Conservation (phyloP, 2,329 filamentous ascomycete species). For the Aspergillus piperis region DNA sequence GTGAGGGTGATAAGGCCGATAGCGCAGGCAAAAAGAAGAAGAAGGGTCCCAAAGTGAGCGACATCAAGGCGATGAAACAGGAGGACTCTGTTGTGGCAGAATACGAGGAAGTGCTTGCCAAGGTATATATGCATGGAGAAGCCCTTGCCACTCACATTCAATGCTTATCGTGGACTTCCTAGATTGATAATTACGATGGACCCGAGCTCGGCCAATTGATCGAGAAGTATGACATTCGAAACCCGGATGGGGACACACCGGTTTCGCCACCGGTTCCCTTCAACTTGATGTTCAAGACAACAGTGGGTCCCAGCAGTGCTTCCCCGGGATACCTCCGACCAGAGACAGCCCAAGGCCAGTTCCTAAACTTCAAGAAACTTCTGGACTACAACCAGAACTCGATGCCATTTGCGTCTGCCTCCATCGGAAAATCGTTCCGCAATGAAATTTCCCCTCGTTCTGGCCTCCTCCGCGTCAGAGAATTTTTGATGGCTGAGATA, state of each 20-base stretch:
- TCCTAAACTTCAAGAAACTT: slow-evolving; percentile 94
- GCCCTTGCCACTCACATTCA: too few species aligned
- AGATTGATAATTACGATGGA: slow-evolving; percentile 93
- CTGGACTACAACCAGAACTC: slow-evolving; percentile 92
- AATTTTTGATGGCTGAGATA: slow-evolving; percentile 98
- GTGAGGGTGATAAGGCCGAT: slow-evolving; percentile 67
- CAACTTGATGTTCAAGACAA: slow-evolving; percentile 98
- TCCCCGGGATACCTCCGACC: slow-evolving; percentile 82
- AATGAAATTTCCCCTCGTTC: slow-evolving; percentile 96
- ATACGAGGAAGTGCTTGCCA: slow-evolving; percentile 84
- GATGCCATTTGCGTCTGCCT: slow-evolving; percentile 97
- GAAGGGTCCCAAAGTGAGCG: slow-evolving; percentile 68
- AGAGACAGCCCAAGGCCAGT: slow-evolving; percentile 97
- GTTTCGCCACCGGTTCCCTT: slow-evolving; percentile 80
- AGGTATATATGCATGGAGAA: too few species aligned
- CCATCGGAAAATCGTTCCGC: slow-evolving; percentile 95
- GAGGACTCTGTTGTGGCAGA: slow-evolving; percentile 83
- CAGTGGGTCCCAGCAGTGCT: slow-evolving; percentile 90
- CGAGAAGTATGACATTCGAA: slow-evolving; percentile 85
- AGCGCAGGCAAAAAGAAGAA: slow-evolving; percentile 87
- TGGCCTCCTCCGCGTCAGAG: slow-evolving; percentile 88
- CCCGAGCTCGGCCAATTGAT: slow-evolving; percentile 84
- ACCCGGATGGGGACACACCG: slow-evolving; percentile 68
- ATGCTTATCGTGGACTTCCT: slow-evolving; percentile 32
- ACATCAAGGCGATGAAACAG: slow-evolving; percentile 76